A percentile compares a stretch with the other conserved stretches of the same genome.
Conservation (phyloP, 2,329 filamentous ascomycete genomes). For the Trichoderma koningiopsis region DNA sequence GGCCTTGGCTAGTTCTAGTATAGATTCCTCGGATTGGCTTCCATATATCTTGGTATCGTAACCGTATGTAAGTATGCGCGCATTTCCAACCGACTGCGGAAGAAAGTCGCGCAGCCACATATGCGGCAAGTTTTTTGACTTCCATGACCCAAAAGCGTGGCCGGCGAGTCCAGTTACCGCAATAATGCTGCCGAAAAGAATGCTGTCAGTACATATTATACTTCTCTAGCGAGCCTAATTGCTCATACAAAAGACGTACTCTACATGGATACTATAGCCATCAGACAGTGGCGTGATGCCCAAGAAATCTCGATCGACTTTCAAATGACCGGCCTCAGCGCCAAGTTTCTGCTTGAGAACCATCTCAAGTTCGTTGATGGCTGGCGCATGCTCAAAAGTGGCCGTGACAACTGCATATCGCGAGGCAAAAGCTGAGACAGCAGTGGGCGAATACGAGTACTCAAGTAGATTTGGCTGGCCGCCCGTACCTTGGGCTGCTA, state of each 20-base stretch:
- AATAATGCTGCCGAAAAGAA: slow-evolving; percentile 30
- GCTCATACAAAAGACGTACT: not conserved
- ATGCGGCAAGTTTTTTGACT: slow-evolving; percentile 30
- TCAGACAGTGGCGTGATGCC: not conserved
- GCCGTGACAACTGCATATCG: not conserved
- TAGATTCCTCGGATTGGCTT: slow-evolving; percentile 31
- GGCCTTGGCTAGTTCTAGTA: slow-evolving; percentile 8
- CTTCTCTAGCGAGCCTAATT: too few relatives aligned
- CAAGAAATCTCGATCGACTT: not conserved
- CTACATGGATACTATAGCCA: not conserved
- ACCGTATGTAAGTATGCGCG: slow-evolving; percentile 36
- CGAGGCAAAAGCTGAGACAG: not conserved
- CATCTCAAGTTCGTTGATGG: not conserved
- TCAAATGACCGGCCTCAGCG: not conserved
- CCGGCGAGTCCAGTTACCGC: slow-evolving; percentile 37
- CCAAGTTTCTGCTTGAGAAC: not conserved
- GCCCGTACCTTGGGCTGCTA: not conserved
- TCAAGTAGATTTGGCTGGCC: not conserved
- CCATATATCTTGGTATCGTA: slow-evolving; percentile 34
- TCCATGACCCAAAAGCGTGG: slow-evolving; percentile 37
- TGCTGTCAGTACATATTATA: not conserved
- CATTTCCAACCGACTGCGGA: slow-evolving; percentile 29
- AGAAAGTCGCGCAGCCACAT: slow-evolving; percentile 39
- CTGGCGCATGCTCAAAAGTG: not conserved
- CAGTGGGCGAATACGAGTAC: slow-evolving; percentile 3